These are phyloP conservation scores for Botrytis pseudocinerea DNA, from an alignment of 2,329 filamentous ascomycete genomes.

Conservation along the genomic window DNA sequence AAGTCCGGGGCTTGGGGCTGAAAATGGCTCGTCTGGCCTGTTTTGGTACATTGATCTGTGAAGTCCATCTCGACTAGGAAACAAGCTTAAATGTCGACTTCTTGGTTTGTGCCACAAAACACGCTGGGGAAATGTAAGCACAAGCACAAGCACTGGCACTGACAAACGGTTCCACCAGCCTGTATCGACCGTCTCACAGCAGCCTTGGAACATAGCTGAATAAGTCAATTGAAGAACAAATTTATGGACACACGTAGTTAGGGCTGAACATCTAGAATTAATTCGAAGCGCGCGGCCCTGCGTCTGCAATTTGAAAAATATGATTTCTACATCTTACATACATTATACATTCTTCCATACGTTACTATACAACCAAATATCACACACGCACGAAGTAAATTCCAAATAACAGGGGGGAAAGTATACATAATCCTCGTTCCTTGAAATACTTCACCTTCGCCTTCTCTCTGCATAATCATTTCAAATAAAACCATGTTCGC, in stretches of 20 bases:
- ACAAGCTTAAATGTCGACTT: slow-evolving; percentile 20
- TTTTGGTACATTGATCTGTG: slow-evolving; percentile 4
- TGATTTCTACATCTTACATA: not conserved
- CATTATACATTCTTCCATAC: not conserved
- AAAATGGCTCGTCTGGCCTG: slow-evolving; percentile 22
- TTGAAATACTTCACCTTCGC: not conserved
- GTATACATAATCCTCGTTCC: not conserved
- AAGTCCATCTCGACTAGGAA: slow-evolving; percentile 11
- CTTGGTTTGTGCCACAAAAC: slow-evolving; percentile 11
- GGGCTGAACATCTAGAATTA: slow-evolving; percentile 16
- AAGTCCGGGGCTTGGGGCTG: slow-evolving; percentile 21
- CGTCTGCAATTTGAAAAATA: slow-evolving; percentile 9
- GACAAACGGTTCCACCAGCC: slow-evolving; percentile 15
- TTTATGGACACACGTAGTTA: slow-evolving; percentile 15
- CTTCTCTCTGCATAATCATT: slow-evolving; percentile 14
- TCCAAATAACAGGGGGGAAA: not conserved
- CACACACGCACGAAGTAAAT: not conserved
- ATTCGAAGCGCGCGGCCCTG: slow-evolving; percentile 22
- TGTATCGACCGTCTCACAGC: slow-evolving; percentile 12
- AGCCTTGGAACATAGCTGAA: slow-evolving; percentile 21
- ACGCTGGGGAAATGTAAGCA: slow-evolving; percentile 10
- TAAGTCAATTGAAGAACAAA: not conserved
- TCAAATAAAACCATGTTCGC: slow-evolving; percentile 7
- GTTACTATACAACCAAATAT: slow-evolving; percentile 5
- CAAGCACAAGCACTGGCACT: not conserved